A percentile compares a stretch with the other conserved stretches of the same genome.
Evolutionary conservation across 768 basidiomycete species (phyloP).

Genomic region (Cystofilobasidium macerans): DNA sequence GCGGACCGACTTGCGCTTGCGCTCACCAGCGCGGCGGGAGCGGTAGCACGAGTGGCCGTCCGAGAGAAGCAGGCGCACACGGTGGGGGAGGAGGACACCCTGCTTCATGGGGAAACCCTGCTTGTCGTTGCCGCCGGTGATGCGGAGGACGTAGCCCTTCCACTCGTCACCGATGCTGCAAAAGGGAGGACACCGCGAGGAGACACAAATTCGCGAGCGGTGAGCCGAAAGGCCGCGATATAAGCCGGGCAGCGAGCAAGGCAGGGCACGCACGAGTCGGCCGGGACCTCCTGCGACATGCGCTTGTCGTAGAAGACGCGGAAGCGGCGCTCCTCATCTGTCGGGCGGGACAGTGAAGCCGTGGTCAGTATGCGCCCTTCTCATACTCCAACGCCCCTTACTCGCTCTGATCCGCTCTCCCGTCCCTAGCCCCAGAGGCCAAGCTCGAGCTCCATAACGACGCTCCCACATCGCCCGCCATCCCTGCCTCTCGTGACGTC

Average conservation of each 20-base stretch:
- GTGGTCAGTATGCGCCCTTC: slow-evolving; percentile 44
- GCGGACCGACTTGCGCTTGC: slow-evolving; percentile 97
- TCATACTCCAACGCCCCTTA: too few species aligned
- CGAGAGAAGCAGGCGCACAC: slow-evolving; percentile 83
- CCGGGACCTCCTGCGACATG: slow-evolving; percentile 87
- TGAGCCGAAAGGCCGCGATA: background rate
- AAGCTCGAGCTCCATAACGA: too few species aligned
- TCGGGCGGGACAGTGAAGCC: background rate
- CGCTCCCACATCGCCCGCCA: too few species aligned
- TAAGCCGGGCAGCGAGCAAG: background rate
- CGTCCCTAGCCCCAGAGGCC: too few species aligned
- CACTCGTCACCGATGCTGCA: slow-evolving; percentile 78
- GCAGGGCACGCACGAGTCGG: slow-evolving; percentile 46
- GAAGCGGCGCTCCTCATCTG: slow-evolving; percentile 27
- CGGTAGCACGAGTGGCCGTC: slow-evolving; percentile 99
- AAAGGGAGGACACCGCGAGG: slow-evolving; percentile 37
- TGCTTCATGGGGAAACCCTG: slow-evolving; percentile 99
- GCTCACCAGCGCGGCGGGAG: slow-evolving; percentile 78
- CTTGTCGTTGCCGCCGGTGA: slow-evolving; percentile 87
- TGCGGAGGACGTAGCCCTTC: slow-evolving; percentile 91
- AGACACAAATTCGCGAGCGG: background rate
- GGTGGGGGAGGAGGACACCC: slow-evolving; percentile 87
- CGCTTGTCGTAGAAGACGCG: slow-evolving; percentile 87
- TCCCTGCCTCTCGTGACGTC: too few species aligned
- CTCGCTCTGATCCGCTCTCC: too few species aligned